phyloP scores from a whole-genome alignment of 2,329 filamentous ascomycete species.

The Colletotrichum australisinense region DNA sequence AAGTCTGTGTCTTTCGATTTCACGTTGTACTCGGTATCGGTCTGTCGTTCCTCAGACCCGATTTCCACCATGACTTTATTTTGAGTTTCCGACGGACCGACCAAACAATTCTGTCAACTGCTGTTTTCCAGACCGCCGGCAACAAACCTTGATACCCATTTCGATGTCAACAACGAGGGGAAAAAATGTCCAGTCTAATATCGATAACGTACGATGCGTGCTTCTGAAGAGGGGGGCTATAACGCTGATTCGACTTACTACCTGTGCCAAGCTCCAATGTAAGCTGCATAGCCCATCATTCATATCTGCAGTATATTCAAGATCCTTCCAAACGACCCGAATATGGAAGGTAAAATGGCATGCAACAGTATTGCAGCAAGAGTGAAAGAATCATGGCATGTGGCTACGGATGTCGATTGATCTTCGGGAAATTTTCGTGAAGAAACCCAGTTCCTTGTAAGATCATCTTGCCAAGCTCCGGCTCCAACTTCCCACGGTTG shows the following conservation, averaged over 20 bases:
- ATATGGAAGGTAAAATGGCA: too few species aligned
- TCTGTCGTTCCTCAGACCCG: neutral
- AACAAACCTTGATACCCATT: neutral
- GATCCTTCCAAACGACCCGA: neutral
- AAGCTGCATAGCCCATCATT: neutral
- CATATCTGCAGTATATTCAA: neutral
- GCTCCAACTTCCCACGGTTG: slow-evolving; percentile 6
- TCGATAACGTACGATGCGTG: slow-evolving; percentile 24
- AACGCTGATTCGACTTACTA: neutral
- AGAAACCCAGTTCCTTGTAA: neutral
- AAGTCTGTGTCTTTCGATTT: neutral
- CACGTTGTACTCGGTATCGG: neutral
- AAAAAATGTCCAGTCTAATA: neutral
- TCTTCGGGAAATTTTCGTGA: neutral
- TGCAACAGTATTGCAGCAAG: too few species aligned
- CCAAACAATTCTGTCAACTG: neutral
- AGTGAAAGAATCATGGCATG: neutral
- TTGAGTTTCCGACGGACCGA: slow-evolving; percentile 16
- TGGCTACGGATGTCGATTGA: neutral
- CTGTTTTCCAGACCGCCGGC: neutral
- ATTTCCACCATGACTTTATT: neutral
- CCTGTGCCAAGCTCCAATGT: too few species aligned
- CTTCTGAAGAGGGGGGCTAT: neutral
- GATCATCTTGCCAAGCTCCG: slow-evolving; percentile 4
- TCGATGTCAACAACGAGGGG: neutral